Evolutionary conservation across 208 protist species (phyloP).

Genomic region (Polymyxa betae): DNA sequence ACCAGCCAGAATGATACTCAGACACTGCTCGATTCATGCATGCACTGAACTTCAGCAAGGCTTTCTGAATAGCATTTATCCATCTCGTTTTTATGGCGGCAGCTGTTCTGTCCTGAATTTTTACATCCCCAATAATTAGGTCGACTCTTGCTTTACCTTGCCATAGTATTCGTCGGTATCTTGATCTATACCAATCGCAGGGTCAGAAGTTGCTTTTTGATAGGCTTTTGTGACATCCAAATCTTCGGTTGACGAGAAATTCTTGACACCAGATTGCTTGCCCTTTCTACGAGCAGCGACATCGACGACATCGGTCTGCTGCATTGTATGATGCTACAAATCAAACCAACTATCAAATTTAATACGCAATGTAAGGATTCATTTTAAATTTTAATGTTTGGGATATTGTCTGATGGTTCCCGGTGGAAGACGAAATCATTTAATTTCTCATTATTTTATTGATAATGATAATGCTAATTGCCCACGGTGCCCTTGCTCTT

Average conservation of each 20-base stretch:
- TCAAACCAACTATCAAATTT: background rate
- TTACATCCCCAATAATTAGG: background rate
- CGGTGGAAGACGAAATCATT: background rate
- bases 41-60: slow-evolving; percentile 1
- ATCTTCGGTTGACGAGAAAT: background rate
- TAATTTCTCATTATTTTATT: background rate
- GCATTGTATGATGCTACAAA: no score
- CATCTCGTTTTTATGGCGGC: background rate
- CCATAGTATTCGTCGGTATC: background rate
- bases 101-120: background rate
- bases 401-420: background rate
- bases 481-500: background rate
- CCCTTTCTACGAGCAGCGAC: no score
- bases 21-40: background rate
- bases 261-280: background rate
- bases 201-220: background rate
- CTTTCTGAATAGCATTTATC: slow-evolving; percentile 28
- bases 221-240: background rate
- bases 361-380: background rate
- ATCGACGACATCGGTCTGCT: no score
- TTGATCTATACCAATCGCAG: background rate
- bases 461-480: background rate
- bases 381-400: background rate
- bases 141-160: background rate
- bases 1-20: slow-evolving; percentile 32